These are phyloP conservation scores for Fusarium kyushuense DNA, from an alignment of 2,329 filamentous ascomycete genomes.

Conservation along the genomic window DNA sequence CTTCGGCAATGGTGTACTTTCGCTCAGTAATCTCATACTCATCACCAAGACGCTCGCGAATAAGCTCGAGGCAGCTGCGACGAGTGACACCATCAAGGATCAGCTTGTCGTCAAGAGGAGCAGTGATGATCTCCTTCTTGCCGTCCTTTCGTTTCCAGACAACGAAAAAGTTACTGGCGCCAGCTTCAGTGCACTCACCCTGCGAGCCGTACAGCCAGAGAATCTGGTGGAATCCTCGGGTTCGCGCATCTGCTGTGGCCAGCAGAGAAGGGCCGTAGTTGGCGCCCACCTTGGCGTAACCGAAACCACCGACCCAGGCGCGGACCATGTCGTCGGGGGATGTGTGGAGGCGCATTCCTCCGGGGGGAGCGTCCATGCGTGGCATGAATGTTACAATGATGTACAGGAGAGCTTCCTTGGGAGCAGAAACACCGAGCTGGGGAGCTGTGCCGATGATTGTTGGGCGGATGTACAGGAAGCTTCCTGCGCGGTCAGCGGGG, in stretches of 20 bases:
- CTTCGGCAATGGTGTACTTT: conserved; percentile 83
- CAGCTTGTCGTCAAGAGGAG: conserved; percentile 82
- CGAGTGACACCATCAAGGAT: conserved; percentile 93
- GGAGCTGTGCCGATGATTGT: conserved; percentile 87
- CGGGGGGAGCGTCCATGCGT: conserved; percentile 62
- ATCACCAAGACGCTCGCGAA: conserved; percentile 69
- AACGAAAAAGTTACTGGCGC: conserved; percentile 92
- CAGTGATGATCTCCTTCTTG: conserved; percentile 79
- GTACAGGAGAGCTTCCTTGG: conserved; percentile 88
- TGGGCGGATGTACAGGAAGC: conserved; percentile 86
- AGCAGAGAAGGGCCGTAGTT: conserved; percentile 91
- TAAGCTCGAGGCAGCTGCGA: conserved; percentile 80
- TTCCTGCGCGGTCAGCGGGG: conserved; percentile 73
- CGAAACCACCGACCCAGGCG: conserved; percentile 94
- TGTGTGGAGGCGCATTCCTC: conserved; percentile 80
- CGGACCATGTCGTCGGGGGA: conserved; percentile 85
- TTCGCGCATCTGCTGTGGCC: conserved; percentile 79
- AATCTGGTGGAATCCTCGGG: conserved; percentile 84
- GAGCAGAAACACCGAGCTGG: conserved; percentile 83
- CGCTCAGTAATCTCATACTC: conserved; percentile 81
- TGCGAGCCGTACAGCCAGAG: conserved; percentile 91
- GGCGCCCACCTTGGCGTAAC: conserved; percentile 90
- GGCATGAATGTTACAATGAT: conserved; percentile 78
- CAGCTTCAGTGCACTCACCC: conserved; percentile 87
- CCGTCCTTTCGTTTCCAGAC: conserved; percentile 71